These are phyloP conservation scores for Podospora anserina DNA, from an alignment of 495 filamentous ascomycete genomes.

Conservation along the genomic window DNA sequence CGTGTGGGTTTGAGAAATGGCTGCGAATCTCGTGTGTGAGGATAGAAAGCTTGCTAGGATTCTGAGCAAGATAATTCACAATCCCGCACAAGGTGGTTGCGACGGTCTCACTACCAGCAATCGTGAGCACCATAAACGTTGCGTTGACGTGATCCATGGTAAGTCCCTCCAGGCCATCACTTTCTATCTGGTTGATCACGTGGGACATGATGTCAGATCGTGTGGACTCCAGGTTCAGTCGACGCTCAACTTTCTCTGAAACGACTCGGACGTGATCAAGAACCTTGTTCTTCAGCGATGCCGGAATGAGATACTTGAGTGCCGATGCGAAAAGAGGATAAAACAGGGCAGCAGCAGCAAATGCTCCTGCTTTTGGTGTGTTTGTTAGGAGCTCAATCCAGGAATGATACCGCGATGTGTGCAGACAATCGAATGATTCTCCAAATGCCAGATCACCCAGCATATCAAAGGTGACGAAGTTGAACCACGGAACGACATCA, in stretches of 20 bases:
- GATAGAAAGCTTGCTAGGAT: slow-evolving; percentile 36
- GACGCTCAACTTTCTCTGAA: slow-evolving; percentile 37
- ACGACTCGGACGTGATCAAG: slow-evolving; percentile 38
- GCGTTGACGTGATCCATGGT: slow-evolving; percentile 37
- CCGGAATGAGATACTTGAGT: slow-evolving; percentile 34
- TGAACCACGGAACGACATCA: slow-evolving; percentile 49
- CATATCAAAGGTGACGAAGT: slow-evolving; percentile 58
- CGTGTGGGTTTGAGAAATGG: slow-evolving; percentile 34
- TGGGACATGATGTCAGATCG: slow-evolving; percentile 43
- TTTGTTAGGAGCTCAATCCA: slow-evolving; percentile 43
- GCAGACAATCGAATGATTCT: slow-evolving; percentile 50
- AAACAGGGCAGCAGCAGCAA: slow-evolving; percentile 29
- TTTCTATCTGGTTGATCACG: slow-evolving; percentile 29
- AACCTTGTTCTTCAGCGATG: slow-evolving; percentile 29
- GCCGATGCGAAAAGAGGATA: slow-evolving; percentile 33
- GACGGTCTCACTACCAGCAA: slow-evolving; percentile 57
- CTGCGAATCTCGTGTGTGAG: slow-evolving; percentile 46
- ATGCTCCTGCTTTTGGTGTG: slow-evolving; percentile 30
- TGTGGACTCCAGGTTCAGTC: slow-evolving; percentile 30
- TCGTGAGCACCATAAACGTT: slow-evolving; percentile 33
- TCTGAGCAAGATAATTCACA: slow-evolving; percentile 48
- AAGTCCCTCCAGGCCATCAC: slow-evolving; percentile 13
- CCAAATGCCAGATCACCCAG: slow-evolving; percentile 57
- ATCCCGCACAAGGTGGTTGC: slow-evolving; percentile 47
- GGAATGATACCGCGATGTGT: slow-evolving; percentile 40